Evolutionary conservation across 768 basidiomycete species (phyloP), one percentile per base, ranked within the genome.

Genomic region (Daedaleopsis nitida): DNA sequence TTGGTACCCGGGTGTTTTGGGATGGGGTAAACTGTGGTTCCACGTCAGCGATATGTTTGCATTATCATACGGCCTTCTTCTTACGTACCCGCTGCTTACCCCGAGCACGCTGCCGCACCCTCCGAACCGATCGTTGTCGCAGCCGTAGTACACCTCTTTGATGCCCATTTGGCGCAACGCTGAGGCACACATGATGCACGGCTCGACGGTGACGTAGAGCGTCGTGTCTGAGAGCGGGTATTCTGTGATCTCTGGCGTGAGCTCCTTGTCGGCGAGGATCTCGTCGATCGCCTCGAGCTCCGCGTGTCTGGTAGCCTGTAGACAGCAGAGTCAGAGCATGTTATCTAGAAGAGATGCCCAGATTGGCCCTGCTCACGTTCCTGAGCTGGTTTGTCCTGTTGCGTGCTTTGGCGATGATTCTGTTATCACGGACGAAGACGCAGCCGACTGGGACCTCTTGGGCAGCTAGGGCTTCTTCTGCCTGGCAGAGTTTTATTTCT

Each of bases 111-210:
- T 96, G 44, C 93, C 96, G 74, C 94, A 96, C 4, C 97, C 97
- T 10, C 97, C 96, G 66, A 99, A 98, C 60, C 95, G 83, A 64
- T 97, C 96, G 73, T 99, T 99, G 21, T 84, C 90, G 73, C 94
- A 96, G 1, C 97, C 97, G 72, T 92, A 98, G 62, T 86, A 91
- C 7, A 98, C 96, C 65, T 89, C 82, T 59, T 86, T 87, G 67
- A 99, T 93, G 16, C 96, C 96, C 63, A 96, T 75, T 75, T 98
- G 97, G 56, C 96, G 84, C 37, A 99, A 82, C 12, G 96, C 97
- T 23, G 93, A 94, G 13, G 95, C 94, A 66, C 97, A 99, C 97
- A 98, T 98, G 73, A 98, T 94, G 75, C 97, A 99, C 0, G 96
- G 97, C 75, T 99, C 96, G 55, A 99, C 97, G 5, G 97, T 99